Evolutionary conservation across 2,329 filamentous ascomycete species (phyloP).

Genomic region (Paracoccidioides brasiliensis): DNA sequence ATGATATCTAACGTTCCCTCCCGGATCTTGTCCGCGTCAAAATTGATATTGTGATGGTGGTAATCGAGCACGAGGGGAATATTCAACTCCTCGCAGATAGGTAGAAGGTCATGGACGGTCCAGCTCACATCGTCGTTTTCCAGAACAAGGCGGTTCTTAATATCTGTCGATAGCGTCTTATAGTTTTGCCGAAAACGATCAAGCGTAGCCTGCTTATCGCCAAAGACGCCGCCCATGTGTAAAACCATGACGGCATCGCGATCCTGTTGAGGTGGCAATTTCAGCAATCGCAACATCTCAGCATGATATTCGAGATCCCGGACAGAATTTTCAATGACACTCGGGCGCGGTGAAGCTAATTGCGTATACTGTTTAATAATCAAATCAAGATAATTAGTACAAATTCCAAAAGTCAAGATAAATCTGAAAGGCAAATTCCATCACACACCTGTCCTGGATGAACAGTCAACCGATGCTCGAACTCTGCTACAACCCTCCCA

Average conservation of each 20-base stretch:
- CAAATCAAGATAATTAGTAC: not conserved
- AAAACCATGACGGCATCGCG: conserved; percentile 87
- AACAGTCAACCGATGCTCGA: conserved; percentile 75
- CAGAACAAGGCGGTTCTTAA: conserved; percentile 72
- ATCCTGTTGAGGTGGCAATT: conserved; percentile 62
- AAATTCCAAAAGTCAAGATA: not conserved
- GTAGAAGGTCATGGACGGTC: conserved; percentile 82
- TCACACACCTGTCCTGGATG: conserved; percentile 61
- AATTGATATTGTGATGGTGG: conserved; percentile 92
- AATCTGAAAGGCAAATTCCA: not conserved
- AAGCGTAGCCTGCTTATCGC: conserved; percentile 68
- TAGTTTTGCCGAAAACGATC: conserved; percentile 70
- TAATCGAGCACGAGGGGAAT: conserved; percentile 87
- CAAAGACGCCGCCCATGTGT: conserved; percentile 84
- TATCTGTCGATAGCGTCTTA: conserved; percentile 46
- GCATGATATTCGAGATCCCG: conserved; percentile 81
- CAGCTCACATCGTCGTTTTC: conserved; percentile 93
- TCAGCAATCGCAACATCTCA: conserved; percentile 66
- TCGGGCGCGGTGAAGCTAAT: conserved; percentile 64
- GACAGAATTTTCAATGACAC: conserved; percentile 63
- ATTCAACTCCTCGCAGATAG: conserved; percentile 83
- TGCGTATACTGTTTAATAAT: conserved; percentile 57
- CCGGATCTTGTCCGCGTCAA: conserved; percentile 57
- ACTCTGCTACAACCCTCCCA: conserved; percentile 60
- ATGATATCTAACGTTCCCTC: conserved; percentile 79